Base-by-base conservation (phyloP, 2,329 filamentous ascomycete species). In the Hypoxylon sp. region DNA sequence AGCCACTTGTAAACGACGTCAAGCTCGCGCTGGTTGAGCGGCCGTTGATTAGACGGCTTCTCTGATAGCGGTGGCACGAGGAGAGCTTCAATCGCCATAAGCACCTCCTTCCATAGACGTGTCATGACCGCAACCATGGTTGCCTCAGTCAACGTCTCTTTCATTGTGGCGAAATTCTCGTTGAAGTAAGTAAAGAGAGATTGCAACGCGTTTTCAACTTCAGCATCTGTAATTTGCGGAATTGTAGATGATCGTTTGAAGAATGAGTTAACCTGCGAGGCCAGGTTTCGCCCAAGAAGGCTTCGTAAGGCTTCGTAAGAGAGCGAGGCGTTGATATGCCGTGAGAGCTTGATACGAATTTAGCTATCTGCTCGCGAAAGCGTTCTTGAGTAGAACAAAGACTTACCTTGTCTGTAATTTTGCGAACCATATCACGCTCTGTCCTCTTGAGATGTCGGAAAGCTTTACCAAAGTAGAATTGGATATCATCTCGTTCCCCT, bases 71-170 rank as follows among this genome's bases (percentile, higher is more conserved):
- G 96, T 16, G 96, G 96, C 2, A 99, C 95, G 39, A 99, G 86
- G 16, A 99, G 84, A 37, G 88, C 87, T 80, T 99, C 96, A 69
- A 98, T 91, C 0, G 95, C 96, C 72, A 94, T 90, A 14, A 99
- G 85, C 0, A 97, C 94, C 78, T 99, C 96, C 80, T 99, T 99
- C 96, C 96, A 99, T 5, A 99, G 82, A 46, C 96, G 89, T 21
- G 94, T 96, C 96, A 99, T 99, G 73, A 99, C 96, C 77, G 96
- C 94, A 73, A 94, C 89, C 95, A 99, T 97, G n/a, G 96, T 96
- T 61, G 93, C 90, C 62, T 94, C 91, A 0, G 96, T 98, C 61
- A 99, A 83, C 0, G 95, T 97, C 78, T 96, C 90, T 81, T 98
- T 97, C 94, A 99, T 97, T 72, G 98, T 97, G 63, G 94, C 93